Evolutionary conservation across 148 eudicot genomes (phyloP).

Genomic region (Dysphania ambrosioides): DNA sequence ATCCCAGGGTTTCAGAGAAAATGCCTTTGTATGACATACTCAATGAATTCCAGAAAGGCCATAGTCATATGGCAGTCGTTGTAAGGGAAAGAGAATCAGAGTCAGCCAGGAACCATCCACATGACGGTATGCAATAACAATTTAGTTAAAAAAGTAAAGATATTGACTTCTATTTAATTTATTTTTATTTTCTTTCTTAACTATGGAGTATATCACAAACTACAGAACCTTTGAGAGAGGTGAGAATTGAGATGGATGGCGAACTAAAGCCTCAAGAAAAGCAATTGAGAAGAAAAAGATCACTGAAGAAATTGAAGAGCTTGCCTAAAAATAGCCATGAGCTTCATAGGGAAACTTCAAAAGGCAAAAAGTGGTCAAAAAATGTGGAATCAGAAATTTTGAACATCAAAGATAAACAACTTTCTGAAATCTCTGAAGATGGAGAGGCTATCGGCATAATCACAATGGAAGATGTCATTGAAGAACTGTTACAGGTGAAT

Average conservation of each 20-base stretch:
- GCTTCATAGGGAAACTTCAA: slow-evolving; percentile 22
- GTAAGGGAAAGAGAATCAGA: slow-evolving; percentile 29
- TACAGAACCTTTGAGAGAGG: slow-evolving; percentile 23
- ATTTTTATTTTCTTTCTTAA: slow-evolving; percentile 3
- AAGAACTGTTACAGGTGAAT: slow-evolving; percentile 41
- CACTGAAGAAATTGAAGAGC: slow-evolving; percentile 24
- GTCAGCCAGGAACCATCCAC: slow-evolving; percentile 36
- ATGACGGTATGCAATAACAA: slow-evolving; percentile 19
- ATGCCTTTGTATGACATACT: slow-evolving; percentile 70
- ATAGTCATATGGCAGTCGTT: slow-evolving; percentile 66
- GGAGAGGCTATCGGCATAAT: slow-evolving; percentile 58
- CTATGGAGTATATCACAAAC: not conserved
- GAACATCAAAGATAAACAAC: slow-evolving; percentile 28
- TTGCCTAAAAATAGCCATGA: slow-evolving; percentile 10
- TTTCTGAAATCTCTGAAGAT: slow-evolving; percentile 32
- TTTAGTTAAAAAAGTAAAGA: slow-evolving; percentile 13
- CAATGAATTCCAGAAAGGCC: slow-evolving; percentile 70
- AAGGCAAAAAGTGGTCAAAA: slow-evolving; percentile 46
- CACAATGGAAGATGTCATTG: slow-evolving; percentile 61
- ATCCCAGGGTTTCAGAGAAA: slow-evolving; percentile 46
- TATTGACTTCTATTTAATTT: not conserved
- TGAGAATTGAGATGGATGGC: slow-evolving; percentile 23
- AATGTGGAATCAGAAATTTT: slow-evolving; percentile 38
- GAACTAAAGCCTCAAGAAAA: slow-evolving; percentile 11
- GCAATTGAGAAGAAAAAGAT: slow-evolving; percentile 15